Percentiles rank a stretch among this genome's conserved stretches.
Evolutionary conservation across 2,329 filamentous ascomycete species (phyloP).

Genomic region (Colletotrichum tamarilloi): DNA sequence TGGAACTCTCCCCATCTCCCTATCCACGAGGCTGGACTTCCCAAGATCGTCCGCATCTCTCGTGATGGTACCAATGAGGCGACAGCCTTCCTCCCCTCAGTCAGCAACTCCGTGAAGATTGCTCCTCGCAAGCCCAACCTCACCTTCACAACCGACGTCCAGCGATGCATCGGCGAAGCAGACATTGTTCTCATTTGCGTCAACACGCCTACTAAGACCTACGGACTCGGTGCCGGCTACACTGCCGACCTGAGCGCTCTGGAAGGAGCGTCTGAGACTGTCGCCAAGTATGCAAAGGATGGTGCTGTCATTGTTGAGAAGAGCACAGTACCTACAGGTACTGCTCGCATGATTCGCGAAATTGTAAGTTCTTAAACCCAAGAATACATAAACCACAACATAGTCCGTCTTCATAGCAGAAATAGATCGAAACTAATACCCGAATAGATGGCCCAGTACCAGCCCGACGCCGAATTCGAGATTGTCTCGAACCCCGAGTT

Average conservation of each 20-base stretch:
- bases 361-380: constrained; percentile 61
- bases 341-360: constrained; percentile 75
- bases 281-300: constrained; percentile 73
- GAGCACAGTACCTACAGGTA: constrained; percentile 82
- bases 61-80: constrained; percentile 65
- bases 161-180: constrained; percentile 70
- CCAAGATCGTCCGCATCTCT: constrained; percentile 73
- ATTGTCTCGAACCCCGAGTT: constrained; percentile 87
- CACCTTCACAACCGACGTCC: constrained; percentile 77
- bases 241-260: constrained; percentile 80
- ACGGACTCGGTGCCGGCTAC: constrained; percentile 75
- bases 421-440: background rate
- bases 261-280: constrained; percentile 74
- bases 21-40: constrained; percentile 80
- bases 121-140: constrained; percentile 70
- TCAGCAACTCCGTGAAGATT: constrained; percentile 46
- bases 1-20: constrained; percentile 82
- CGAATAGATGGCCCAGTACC: constrained; percentile 64
- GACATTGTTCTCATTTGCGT: constrained; percentile 82
- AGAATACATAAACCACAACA: too few species aligned
- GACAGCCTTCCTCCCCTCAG: constrained; percentile 53
- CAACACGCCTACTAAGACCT: constrained; percentile 82
- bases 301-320: constrained; percentile 85
- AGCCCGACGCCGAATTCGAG: constrained; percentile 75
- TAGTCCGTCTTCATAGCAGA: background rate